These are phyloP conservation scores for Lactuca saligna DNA, from an alignment of 129 eudicot genomes.

Conservation along the genomic window DNA sequence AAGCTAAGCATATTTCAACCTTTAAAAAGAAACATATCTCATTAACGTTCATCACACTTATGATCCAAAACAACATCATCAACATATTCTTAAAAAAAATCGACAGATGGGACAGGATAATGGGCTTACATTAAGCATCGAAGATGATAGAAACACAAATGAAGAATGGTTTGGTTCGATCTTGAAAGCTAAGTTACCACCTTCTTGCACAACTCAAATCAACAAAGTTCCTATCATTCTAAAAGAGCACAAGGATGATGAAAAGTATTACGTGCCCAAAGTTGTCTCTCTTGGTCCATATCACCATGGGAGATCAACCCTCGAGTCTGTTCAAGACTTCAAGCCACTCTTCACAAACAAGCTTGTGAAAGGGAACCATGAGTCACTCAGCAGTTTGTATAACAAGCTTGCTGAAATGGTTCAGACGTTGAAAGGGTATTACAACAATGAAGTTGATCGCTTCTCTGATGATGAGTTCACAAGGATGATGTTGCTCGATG, in stretches of 20 bases:
- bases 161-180: too few relatives aligned
- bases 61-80: too few relatives aligned
- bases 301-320: constrained; percentile 9
- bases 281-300: constrained; percentile 27
- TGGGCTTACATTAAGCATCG: too few relatives aligned
- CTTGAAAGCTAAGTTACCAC: too few relatives aligned
- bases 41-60: too few relatives aligned
- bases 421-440: not conserved
- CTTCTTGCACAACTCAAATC: too few relatives aligned
- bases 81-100: too few relatives aligned
- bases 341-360: not conserved
- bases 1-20: constrained; percentile 15
- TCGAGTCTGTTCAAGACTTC: not conserved
- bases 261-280: constrained; percentile 7
- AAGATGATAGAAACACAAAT: too few relatives aligned
- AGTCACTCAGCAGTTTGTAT: constrained; percentile 8
- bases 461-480: constrained; percentile 6
- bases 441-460: not conserved
- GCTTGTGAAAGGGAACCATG: not conserved
- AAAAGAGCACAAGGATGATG: not conserved
- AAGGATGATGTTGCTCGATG: constrained; percentile 33
- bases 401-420: not conserved
- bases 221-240: not conserved
- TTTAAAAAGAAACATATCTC: too few relatives aligned
- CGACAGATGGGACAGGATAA: too few relatives aligned